Evolutionary conservation across 2,329 filamentous ascomycete species (phyloP), one percentile per base, ranked within the genome.

Genomic region (Epichloe baconii): DNA sequence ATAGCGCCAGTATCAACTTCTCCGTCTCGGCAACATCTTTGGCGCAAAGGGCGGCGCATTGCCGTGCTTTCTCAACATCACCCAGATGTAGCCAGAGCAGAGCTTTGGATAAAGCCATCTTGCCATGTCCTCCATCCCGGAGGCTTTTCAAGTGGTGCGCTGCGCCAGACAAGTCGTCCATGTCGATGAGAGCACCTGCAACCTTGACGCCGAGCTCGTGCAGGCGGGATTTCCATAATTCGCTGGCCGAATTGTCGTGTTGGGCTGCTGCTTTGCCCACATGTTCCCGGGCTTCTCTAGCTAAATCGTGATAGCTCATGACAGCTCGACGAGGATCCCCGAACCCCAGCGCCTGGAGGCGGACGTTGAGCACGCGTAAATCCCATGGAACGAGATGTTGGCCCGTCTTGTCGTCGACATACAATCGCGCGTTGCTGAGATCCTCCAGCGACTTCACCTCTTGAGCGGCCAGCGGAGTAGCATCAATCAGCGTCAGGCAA

Each of bases 261-360:
- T 57, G 60, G 11, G 58, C 61, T 5, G 59, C 62, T 0, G 79
- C 74, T 35, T 69, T 72, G 17, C 71, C 67, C 5, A 87, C 71
- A 52, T 77, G 75, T 2, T 72, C 70, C 17, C 89, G 75, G 2
- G 87, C 88, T 65, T 95, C 88, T 8, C 86, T 70, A 0, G 84
- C 89, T 2, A 97, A 76, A 55, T 95, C 89, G 63, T 95, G 95
- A 64, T 95, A 88, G 44, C 86, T 86, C 75, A 93, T 91, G 52
- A 98, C 83, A 3, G 87, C 86, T 54, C 90, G 78, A 4, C 91
- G 77, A 47, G 83, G 80, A 66, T 98, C 93, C 4, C 84, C 84
- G 56, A 93, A 94, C 1, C 88, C 88, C 44, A 95, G 78, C 0
- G 87, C 88, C 58, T 95, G 88, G 19, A 97, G 75, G 1, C 90